Percentiles rank a stretch among this genome's conserved stretches.
Evolutionary conservation across 306 rosid species (phyloP).

Genomic region (Quercus gilva): DNA sequence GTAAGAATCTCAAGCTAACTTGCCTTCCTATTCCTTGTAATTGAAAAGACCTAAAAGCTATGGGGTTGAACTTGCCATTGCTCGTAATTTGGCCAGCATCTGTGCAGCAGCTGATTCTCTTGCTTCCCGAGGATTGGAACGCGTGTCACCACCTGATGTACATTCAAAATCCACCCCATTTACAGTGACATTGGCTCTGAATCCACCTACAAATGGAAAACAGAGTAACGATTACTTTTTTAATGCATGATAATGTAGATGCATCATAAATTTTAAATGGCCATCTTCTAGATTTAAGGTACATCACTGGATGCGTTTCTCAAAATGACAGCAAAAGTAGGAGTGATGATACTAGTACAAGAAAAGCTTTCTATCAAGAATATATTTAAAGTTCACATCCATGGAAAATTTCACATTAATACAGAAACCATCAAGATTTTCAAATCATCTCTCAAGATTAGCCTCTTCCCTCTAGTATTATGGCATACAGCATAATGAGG

Average conservation of each 20-base stretch:
- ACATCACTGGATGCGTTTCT: too few species aligned
- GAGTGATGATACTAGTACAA: too few species aligned
- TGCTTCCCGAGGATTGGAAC: conserved; percentile 32
- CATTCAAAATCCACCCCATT: conserved; percentile 60
- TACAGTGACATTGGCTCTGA: conserved; percentile 45
- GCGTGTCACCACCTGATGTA: conserved; percentile 29
- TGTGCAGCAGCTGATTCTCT: conserved; percentile 58
- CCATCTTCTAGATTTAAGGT: too few species aligned
- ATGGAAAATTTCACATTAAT: neutral
- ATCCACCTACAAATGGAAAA: conserved; percentile 51
- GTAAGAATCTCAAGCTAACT: neutral
- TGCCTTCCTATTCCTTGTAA: neutral
- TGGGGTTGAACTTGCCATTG: conserved; percentile 9
- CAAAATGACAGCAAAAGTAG: too few species aligned
- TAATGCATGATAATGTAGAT: neutral
- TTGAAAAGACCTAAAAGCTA: neutral
- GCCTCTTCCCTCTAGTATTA: neutral
- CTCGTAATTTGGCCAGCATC: conserved; percentile 26
- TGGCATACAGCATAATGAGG: neutral
- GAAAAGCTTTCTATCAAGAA: too few species aligned
- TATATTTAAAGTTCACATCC: too few species aligned
- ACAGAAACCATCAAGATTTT: neutral
- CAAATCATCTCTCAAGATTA: neutral
- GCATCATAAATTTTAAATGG: too few species aligned
- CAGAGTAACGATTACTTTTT: neutral